phyloP scores from a whole-genome alignment of 371 early-diverging fungal species.

The Massospora cicadina region DNA sequence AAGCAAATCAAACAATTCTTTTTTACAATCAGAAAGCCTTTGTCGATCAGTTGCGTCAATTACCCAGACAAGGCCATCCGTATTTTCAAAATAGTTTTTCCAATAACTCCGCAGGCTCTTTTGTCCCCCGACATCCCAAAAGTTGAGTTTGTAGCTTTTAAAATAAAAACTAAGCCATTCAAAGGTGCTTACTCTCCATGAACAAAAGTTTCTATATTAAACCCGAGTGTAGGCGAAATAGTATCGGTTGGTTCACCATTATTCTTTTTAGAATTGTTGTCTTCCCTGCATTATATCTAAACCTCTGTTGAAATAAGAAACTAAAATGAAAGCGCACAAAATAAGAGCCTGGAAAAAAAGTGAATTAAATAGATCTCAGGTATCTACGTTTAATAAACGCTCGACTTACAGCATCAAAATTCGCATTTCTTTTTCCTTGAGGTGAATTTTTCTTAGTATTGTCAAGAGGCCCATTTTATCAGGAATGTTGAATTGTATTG shows the following conservation, averaged over 20 bases:
- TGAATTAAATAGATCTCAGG: background rate
- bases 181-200: slow-evolving; percentile 37
- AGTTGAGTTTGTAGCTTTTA: slow-evolving; percentile 50
- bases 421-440: slow-evolving; percentile 77
- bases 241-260: slow-evolving; percentile 77
- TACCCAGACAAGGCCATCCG: slow-evolving; percentile 97
- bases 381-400: background rate
- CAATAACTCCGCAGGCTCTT: slow-evolving; percentile 93
- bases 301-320: slow-evolving; percentile 40
- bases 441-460: slow-evolving; percentile 72
- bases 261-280: slow-evolving; percentile 93
- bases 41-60: slow-evolving; percentile 87
- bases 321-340: background rate
- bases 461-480: slow-evolving; percentile 85
- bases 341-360: background rate
- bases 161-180: background rate
- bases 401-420: slow-evolving; percentile 64
- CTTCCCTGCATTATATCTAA: slow-evolving; percentile 99
- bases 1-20: slow-evolving; percentile 56
- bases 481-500: too few relatives aligned
- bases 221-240: slow-evolving; percentile 96
- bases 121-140: slow-evolving; percentile 99
- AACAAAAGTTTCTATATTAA: slow-evolving; percentile 86
- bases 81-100: slow-evolving; percentile 98
- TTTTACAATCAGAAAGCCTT: slow-evolving; percentile 59